phyloP scores from a whole-genome alignment of 441 rosid species.

The Codiaeum variegatum region DNA sequence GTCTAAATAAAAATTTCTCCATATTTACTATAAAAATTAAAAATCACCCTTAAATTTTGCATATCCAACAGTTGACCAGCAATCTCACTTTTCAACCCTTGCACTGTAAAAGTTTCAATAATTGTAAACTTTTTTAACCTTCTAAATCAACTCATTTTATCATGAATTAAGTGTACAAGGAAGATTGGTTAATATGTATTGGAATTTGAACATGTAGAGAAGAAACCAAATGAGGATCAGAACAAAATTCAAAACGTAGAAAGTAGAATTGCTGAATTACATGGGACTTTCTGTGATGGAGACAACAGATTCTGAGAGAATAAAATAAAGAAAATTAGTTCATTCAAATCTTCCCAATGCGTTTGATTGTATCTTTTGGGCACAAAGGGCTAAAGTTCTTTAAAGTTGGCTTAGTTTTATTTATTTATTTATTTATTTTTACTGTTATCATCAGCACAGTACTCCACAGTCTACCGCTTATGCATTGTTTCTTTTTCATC shows the following conservation, averaged over 20 bases:
- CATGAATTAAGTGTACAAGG: neutral
- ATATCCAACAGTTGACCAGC: no score
- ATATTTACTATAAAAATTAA: no score
- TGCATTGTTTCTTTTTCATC: conserved; percentile 13
- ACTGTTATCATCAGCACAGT: neutral
- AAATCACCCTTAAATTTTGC: no score
- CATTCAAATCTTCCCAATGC: conserved; percentile 17
- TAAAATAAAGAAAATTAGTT: conserved; percentile 28
- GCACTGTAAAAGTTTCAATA: no score
- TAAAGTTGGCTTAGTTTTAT: conserved; percentile 8
- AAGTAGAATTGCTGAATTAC: conserved; percentile 27
- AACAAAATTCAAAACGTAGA: conserved; percentile 13
- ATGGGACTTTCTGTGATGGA: conserved; percentile 29
- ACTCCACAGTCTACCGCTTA: neutral
- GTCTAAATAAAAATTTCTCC: no score
- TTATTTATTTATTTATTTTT: neutral
- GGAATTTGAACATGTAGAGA: neutral
- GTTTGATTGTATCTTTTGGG: conserved; percentile 17
- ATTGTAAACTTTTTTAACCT: no score
- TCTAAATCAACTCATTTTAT: no score
- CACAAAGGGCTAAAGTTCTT: neutral
- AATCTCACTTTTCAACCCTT: no score
- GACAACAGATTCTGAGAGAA: conserved; percentile 36
- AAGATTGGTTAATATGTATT: neutral
- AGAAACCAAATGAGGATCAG: neutral